Percentiles rank a stretch among this genome's conserved stretches.
Evolutionary conservation across 441 rosid species (phyloP).

Genomic region (Corymbia calophylla): DNA sequence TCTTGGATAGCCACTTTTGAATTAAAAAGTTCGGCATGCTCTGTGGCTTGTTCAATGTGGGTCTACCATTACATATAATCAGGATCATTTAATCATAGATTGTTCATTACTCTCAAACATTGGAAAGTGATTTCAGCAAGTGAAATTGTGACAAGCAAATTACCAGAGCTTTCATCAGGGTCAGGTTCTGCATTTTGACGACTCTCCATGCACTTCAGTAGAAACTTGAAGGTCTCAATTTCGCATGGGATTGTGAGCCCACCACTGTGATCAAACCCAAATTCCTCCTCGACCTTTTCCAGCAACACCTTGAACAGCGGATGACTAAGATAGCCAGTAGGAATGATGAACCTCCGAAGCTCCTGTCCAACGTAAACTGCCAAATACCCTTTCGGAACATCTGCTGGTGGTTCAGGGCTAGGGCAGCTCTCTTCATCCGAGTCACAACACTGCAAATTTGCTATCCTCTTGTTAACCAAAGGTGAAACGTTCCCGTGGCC

Average conservation of each 20-base stretch:
- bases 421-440: slow-evolving; percentile 77
- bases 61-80: not conserved
- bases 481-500: slow-evolving; percentile 28
- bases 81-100: not conserved
- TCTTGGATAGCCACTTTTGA: not conserved
- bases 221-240: slow-evolving; percentile 87
- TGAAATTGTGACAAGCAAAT: not conserved
- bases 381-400: slow-evolving; percentile 81
- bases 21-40: not conserved
- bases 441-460: slow-evolving; percentile 35
- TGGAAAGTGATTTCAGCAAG: not conserved
- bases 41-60: not conserved
- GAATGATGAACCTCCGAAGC: slow-evolving; percentile 85
- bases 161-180: slow-evolving; percentile 33
- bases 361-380: slow-evolving; percentile 90
- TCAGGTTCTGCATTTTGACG: slow-evolving; percentile 28
- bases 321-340: slow-evolving; percentile 77
- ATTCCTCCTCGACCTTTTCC: slow-evolving; percentile 86
- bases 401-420: slow-evolving; percentile 65
- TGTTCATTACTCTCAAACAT: not conserved
- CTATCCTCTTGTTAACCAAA: slow-evolving; percentile 33
- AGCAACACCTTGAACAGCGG: slow-evolving; percentile 68
- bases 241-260: slow-evolving; percentile 89
- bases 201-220: slow-evolving; percentile 72
- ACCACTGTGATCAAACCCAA: slow-evolving; percentile 73